Percentiles rank a stretch among this genome's conserved stretches.
phyloP scores from a whole-genome alignment of 164 flowering plant species.

The Taxillus chinensis region DNA sequence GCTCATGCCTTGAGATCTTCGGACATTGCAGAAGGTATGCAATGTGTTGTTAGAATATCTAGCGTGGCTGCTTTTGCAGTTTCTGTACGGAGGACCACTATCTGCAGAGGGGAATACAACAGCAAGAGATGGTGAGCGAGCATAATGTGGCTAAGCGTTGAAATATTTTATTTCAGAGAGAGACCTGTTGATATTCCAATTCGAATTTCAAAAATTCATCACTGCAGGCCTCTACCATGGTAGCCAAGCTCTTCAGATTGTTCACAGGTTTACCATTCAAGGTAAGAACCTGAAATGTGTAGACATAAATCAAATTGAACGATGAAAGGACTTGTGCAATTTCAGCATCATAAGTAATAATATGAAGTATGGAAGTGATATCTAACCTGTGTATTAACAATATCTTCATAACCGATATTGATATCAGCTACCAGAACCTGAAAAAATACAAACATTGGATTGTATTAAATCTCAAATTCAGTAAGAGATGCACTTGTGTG shows the following conservation, averaged over 20 bases:
- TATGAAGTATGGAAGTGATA: not conserved
- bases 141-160: not conserved
- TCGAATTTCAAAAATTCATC: slow-evolving; percentile 77
- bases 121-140: not conserved
- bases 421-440: slow-evolving; percentile 90
- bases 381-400: slow-evolving; percentile 81
- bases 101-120: slow-evolving; percentile 27
- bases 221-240: slow-evolving; percentile 69
- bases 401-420: slow-evolving; percentile 83
- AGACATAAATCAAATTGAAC: not conserved
- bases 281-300: slow-evolving; percentile 46
- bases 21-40: slow-evolving; percentile 93
- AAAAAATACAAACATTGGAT: slow-evolving; percentile 1
- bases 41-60: slow-evolving; percentile 75
- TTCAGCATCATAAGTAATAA: not conserved
- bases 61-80: slow-evolving; percentile 79
- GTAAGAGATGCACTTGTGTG: not conserved
- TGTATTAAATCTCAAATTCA: not conserved
- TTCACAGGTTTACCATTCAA: slow-evolving; percentile 78
- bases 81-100: slow-evolving; percentile 68
- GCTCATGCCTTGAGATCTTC: slow-evolving; percentile 70
- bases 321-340: not conserved
- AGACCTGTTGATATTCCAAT: slow-evolving; percentile 72
- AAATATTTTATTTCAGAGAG: not conserved
- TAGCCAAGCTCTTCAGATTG: slow-evolving; percentile 69